Conservation (phyloP, 2,329 filamentous ascomycete genomes). For the Neopestalotiopsis clavispora region DNA sequence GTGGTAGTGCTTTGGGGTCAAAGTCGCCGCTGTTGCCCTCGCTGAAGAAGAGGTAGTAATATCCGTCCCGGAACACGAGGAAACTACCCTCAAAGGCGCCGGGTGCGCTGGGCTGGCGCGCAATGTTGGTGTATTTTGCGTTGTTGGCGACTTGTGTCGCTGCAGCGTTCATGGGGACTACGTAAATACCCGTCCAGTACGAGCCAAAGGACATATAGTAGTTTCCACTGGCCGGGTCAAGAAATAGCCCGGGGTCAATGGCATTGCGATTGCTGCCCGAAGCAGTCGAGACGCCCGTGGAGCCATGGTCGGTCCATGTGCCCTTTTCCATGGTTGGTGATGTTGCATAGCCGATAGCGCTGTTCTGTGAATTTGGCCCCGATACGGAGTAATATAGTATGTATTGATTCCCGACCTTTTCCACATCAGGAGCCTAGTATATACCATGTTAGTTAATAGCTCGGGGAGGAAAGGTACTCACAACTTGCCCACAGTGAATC, state of each 20-base stretch:
- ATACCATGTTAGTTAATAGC: neutral
- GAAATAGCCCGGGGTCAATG: conserved; percentile 48
- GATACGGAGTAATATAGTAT: conserved; percentile 27
- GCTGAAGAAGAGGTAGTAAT: conserved; percentile 68
- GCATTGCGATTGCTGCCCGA: conserved; percentile 50
- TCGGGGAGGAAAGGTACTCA: neutral
- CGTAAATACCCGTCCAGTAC: conserved; percentile 7
- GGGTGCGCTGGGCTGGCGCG: neutral
- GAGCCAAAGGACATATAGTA: conserved; percentile 13
- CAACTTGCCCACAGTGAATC: conserved; percentile 44
- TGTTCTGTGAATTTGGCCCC: conserved; percentile 17
- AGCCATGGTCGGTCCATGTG: conserved; percentile 26
- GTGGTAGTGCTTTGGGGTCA: conserved; percentile 48
- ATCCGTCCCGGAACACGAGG: conserved; percentile 57
- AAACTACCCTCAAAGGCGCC: conserved; percentile 2
- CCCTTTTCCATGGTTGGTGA: conserved; percentile 24
- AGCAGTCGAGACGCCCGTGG: conserved; percentile 31
- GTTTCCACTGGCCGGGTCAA: neutral
- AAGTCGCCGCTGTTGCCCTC: conserved; percentile 63
- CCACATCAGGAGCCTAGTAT: conserved; percentile 25
- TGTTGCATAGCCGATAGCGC: conserved; percentile 25
- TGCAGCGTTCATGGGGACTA: neutral
- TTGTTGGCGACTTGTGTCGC: conserved; percentile 1
- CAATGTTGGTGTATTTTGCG: conserved; percentile 3
- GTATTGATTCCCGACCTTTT: conserved; percentile 24